phyloP scores from a whole-genome alignment of 1,284 basidiomycete genomes.

The Ceratobasidium sp. region DNA sequence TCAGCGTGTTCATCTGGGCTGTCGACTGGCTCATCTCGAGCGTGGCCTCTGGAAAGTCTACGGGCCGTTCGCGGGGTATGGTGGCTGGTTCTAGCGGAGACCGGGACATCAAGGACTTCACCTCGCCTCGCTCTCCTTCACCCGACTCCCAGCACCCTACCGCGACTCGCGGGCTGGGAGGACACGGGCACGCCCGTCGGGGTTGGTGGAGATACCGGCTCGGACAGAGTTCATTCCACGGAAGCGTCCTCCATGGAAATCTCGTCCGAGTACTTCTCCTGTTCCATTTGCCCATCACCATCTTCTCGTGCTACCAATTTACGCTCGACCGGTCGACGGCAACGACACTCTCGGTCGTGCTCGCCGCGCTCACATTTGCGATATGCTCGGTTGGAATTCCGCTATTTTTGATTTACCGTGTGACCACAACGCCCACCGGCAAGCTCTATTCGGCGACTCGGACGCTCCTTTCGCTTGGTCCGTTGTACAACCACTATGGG shows the following conservation, averaged over 20 bases:
- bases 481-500: constrained; percentile 95
- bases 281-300: constrained; percentile 93
- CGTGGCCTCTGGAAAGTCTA: constrained; percentile 11
- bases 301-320: constrained; percentile 90
- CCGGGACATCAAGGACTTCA: constrained; percentile 16
- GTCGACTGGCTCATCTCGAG: constrained; percentile 58
- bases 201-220: constrained; percentile 66
- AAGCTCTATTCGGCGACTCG: constrained; percentile 95
- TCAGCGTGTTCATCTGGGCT: constrained; percentile 76
- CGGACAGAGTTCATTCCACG: constrained; percentile 75
- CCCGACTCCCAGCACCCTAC: constrained; percentile 18
- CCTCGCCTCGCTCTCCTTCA: constrained; percentile 19
- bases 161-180: constrained; percentile 4
- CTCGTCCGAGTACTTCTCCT: constrained; percentile 86
- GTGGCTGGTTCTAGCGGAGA: not conserved
- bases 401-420: constrained; percentile 71
- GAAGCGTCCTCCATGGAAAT: constrained; percentile 83
- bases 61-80: not conserved
- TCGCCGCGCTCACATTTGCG: constrained; percentile 78
- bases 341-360: constrained; percentile 63
- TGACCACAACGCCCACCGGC: constrained; percentile 80
- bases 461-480: constrained; percentile 88
- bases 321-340: constrained; percentile 61
- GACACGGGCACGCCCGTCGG: constrained; percentile 28
- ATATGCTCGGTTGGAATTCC: constrained; percentile 83